Base-by-base conservation (phyloP, 2,329 filamentous ascomycete genomes). In the Talaromyces albobiverticillius region DNA sequence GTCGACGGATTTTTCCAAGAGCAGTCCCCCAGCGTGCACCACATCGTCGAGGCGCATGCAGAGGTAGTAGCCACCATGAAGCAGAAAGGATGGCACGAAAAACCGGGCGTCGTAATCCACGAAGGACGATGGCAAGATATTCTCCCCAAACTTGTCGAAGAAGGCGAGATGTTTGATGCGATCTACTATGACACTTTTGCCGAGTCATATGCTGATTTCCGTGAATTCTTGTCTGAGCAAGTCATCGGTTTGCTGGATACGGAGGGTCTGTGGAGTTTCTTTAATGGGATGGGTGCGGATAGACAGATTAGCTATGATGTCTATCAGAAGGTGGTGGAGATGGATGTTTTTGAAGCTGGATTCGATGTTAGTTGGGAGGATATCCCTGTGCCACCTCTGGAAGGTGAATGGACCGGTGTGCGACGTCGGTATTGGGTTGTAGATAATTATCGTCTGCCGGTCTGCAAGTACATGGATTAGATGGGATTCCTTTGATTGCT, bases 131-230 rank as follows among this genome's bases (percentile, higher is more conserved):
- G 91, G 91, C 91, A 95, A 71, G 88, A 94, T 56, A 74, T 94
- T 0, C 76, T 92, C 14, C 87, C 86, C 0, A 75, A 76, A 48
- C 76, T 95, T 7, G 74, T 93, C 1, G 82, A 83, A 56, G 74
- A 83, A 38, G 88, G 87, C 9, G 81, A 87, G 63, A 75, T 84
- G 11, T 92, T 93, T 65, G 89, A 95, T 67, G 89, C 87, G 25
- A 90, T 99, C 61, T 99, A 97, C 76, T 97, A 96, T 66, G 94
- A 99, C 68, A 99, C 94, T 0, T 97, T 97, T 70, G 94, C 91
- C 6, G 94, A 99, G 74, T 89, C 94, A 59, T 99, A 97, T 72
- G 78, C 79, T 2, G 89, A 93, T 68, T 83, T 97, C 25, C 87
- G 87, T 45, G 79, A 85, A 56, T 96, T 97, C 76, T 96, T 97